Conservation (phyloP, 345 rosid species). For the Sonneratia caseolaris region DNA sequence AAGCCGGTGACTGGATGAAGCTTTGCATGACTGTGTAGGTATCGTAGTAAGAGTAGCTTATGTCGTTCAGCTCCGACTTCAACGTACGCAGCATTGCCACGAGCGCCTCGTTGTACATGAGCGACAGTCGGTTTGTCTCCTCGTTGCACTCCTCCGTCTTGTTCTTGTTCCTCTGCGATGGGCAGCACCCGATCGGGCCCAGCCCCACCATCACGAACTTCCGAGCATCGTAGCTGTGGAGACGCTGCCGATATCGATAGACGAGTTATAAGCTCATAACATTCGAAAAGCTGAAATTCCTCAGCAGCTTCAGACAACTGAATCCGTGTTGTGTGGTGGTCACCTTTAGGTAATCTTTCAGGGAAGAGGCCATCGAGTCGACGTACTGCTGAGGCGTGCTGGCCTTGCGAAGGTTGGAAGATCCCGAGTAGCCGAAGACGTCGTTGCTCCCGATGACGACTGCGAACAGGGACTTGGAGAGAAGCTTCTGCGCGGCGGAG, state of each 20-base stretch:
- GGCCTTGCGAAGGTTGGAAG: slow-evolving; percentile 4
- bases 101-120: slow-evolving; percentile 35
- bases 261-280: neutral
- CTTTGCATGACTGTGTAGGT: slow-evolving; percentile 26
- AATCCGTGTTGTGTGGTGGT: neutral
- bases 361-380: slow-evolving; percentile 11
- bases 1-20: slow-evolving; percentile 38
- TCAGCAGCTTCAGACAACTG: no score
- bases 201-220: slow-evolving; percentile 46
- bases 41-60: slow-evolving; percentile 48
- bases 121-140: slow-evolving; percentile 28
- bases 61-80: slow-evolving; percentile 25
- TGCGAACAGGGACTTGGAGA: slow-evolving; percentile 13
- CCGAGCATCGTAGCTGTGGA: slow-evolving; percentile 35
- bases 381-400: slow-evolving; percentile 13
- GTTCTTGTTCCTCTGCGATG: slow-evolving; percentile 33
- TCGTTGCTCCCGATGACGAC: slow-evolving; percentile 19
- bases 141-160: slow-evolving; percentile 32
- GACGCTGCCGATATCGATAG: slow-evolving; percentile 17
- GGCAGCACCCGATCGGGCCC: slow-evolving; percentile 47
- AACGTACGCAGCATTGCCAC: slow-evolving; percentile 29
- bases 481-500: slow-evolving; percentile 5
- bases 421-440: slow-evolving; percentile 14
- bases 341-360: slow-evolving; percentile 15
- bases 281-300: no score